Evolutionary conservation across 768 basidiomycete species (phyloP), one percentile per base, ranked within the genome.

Genomic region (Asterophora parasitica): DNA sequence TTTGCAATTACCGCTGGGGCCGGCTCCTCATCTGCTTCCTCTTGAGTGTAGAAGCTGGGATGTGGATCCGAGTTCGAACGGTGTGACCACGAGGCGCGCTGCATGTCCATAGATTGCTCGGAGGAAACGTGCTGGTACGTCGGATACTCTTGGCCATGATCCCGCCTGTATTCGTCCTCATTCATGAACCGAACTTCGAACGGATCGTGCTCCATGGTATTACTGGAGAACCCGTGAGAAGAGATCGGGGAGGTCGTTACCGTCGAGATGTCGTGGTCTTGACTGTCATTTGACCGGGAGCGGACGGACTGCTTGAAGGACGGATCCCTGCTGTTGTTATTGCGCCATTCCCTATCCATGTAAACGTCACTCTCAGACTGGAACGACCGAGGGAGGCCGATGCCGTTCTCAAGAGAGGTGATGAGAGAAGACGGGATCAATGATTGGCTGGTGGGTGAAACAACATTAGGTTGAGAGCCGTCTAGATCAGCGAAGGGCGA

Each of bases 381-480:
- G 67, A 77, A 75, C 9, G 74, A 74, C 42, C 73, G 63, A 5
- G 75, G 64, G 15, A 74, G 55, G 13, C 64, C 65, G 40, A 70
- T 71, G 23, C 49, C 51, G 34, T 59, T 64, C 44, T 81, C 78
- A 20, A 83, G 65, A 17, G 82, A 78, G 43, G 74, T 67, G 52
- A 81, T 76, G 23, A 83, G 66, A 57, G 75, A 73, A 39, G 74
- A 72, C 28, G 83, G 78, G 48, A 85, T 78, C 47, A 80, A 65
- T 8, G 75, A 73, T 41, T 75, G 65, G 19, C 76, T 74, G 23
- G 63, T 65, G 10, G 74, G 72, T 36, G 72, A 73, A 19, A 64
- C 54, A 45, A 63, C 30, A 41, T 35, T 42, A 16, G 42, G 38
- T 46, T 45, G 20, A 52, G 60, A 17, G 51, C 46, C 44, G 33